Base-by-base conservation (phyloP, 495 filamentous ascomycete species). In the Platismatia glauca region DNA sequence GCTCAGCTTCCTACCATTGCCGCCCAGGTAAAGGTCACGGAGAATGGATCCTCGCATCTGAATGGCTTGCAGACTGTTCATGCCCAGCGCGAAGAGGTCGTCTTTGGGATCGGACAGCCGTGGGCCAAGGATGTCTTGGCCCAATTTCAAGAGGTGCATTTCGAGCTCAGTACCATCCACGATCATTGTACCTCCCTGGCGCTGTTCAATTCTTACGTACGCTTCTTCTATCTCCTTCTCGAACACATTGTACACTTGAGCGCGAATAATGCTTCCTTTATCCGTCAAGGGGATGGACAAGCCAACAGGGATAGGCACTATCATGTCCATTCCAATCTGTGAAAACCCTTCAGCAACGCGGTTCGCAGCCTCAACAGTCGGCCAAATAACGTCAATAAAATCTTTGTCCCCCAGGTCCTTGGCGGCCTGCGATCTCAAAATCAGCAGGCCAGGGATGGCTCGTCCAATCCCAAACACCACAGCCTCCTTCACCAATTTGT, bases 51-150 rank as follows among this genome's bases (percentile, higher is more conserved):
- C 71, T 44, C 80, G 76, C 43, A 85, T 67, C 55, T 83, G 78
- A n/a, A 84, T 84, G 4, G 82, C 81, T 41, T 80, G 79, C 24
- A 86, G 68, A 55, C 81, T 85, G 66, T 85, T 81, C 20, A 86
- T 67, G 7, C 83, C 83, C 3, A 76, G 70, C 0, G 76, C 68
- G 57, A 84, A 85, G 67, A 86, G 78, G 64, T 83, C 78, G 5
- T 75, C 67, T 7, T 80, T 63, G 6, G 61, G 59, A 56, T 73
- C 62, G 1, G 76, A 69, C 11, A 81, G 65, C 5, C 69, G 16
- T 38, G 80, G 67, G 11, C 70, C 76, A 18, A 81, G 70, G 29
- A 77, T 65, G 8, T 77, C 68, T 39, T 41, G 7, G 22, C 78
- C 76, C 44, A 79, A 66, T 1, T 67, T 35, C 58, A 52, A 62